phyloP scores from a whole-genome alignment of 2,329 filamentous ascomycete genomes.

The Pseudogymnoascus sp. region DNA sequence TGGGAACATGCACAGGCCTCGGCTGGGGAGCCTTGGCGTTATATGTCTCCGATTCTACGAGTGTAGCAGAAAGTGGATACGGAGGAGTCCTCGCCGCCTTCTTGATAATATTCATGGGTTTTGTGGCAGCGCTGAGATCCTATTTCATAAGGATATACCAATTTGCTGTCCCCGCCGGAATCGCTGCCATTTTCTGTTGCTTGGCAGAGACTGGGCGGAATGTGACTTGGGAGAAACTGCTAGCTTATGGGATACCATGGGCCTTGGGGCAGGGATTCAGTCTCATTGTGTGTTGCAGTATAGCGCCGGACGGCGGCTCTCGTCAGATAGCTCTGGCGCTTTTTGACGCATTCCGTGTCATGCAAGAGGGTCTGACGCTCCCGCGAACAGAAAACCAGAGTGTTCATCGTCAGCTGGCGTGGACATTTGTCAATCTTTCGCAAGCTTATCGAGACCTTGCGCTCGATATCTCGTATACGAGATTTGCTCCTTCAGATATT shows the following conservation, averaged over 20 bases:
- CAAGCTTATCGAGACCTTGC: conserved; percentile 49
- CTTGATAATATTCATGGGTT: conserved; percentile 45
- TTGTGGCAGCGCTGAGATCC: conserved; percentile 46
- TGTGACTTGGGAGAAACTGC: conserved; percentile 44
- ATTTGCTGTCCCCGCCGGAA: conserved; percentile 46
- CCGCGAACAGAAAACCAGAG: conserved; percentile 30
- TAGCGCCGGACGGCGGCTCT: conserved; percentile 51
- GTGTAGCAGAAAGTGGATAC: conserved; percentile 39
- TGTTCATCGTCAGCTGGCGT: conserved; percentile 39
- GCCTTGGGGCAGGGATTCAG: conserved; percentile 47
- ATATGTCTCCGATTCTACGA: conserved; percentile 45
- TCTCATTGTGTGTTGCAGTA: conserved; percentile 39
- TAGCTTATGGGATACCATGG: conserved; percentile 49
- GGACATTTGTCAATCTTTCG: conserved; percentile 49
- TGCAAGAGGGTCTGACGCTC: conserved; percentile 37
- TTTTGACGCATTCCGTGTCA: conserved; percentile 40
- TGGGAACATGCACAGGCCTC: conserved; percentile 46
- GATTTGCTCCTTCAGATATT: conserved; percentile 45
- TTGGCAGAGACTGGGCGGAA: conserved; percentile 41
- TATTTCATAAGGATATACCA: conserved; percentile 52
- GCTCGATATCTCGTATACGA: conserved; percentile 49
- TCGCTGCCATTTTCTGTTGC: conserved; percentile 47
- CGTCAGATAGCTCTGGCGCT: conserved; percentile 42
- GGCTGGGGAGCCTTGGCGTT: conserved; percentile 50
- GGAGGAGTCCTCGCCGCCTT: conserved; percentile 51